Base-by-base conservation (phyloP, 116 monocot genomes). In the Zostera marina region DNA sequence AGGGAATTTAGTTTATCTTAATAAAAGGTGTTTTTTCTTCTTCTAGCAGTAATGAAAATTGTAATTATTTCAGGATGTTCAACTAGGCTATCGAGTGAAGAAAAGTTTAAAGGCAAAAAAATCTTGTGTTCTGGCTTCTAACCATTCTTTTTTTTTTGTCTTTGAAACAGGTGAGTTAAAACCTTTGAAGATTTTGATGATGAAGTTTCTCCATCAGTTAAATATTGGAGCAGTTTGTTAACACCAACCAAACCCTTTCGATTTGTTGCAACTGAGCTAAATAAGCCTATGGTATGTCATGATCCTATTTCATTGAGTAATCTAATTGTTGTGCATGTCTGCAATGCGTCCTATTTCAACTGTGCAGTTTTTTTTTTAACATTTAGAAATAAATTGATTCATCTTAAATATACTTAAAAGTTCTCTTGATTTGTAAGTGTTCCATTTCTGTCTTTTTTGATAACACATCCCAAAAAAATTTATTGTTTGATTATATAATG, bases 81-180 rank as follows among this genome's bases (percentile, higher is more conserved):
- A 67, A 52, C 46, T 76, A 21, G 73, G 77, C 20, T 22, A 42
- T 15, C 79, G 42, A 85, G 88, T 56, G 66, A 67, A 64, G 73
- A 94, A 70, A 94, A 88, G 94, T 59, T 94, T 47, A 85, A 88
- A 72, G 52, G 85, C 75, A 67, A 75, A 71, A 54, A 4, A 46
- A 26, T 47, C 39, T 9, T 7, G 32, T 56, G 38, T 56, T 22
- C 21, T n/a, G n/a, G n/a, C n/a, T n/a, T n/a, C 22, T 24, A 12
- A 23, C n/a, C 15, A 9, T 23, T 60, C 40, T 13, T 11, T 17
- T 4, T 22, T 24, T 26, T 47, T 44, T 22, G 2, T 52, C 53
- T 43, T 20, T 59, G 7, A 0, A 58, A 45, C 69, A 96, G 89
- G 46, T 65, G 38, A 47, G 51, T 75, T 9, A 71, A 62, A 47